Evolutionary conservation across 1,284 basidiomycete genomes (phyloP), one percentile per base, ranked within the genome.

Genomic region (Leccinum fuscescens): DNA sequence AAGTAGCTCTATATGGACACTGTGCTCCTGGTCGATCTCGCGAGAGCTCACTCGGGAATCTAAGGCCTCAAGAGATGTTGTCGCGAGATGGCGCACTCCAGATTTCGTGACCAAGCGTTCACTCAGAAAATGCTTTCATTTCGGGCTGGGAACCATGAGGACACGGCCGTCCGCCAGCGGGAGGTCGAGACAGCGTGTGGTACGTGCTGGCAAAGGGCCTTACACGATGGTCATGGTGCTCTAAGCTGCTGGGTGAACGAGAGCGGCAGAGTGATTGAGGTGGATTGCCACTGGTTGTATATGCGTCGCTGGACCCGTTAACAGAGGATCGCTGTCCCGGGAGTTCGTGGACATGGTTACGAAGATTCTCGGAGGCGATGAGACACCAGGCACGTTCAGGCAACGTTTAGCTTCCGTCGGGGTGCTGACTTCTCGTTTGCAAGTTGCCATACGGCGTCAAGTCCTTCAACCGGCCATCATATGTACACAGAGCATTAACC

Each of bases 201-300:
- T 76, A 74, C 57, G 67, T 85, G 14, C 73, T 88, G 49, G 75
- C 75, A 52, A 88, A 88, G 71, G 79, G 81, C 56, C 67, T 84
- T 1, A 78, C 82, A 6, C 86, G 87, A 22, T 88, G 67, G 78
- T 84, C 7, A 88, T 89, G 86, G 83, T 88, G 44, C 70, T 86
- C 27, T 29, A 29, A 29, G 79, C 88, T 55, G 85, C 84, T 2
- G 29, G 84, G 84, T 6, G 82, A 75, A 72, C 9, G 75, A 80
- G 55, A 86, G 84, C 58, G 87, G 88, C 67, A 63, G 63, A 12
- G 75, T 83, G 6, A 88, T 89, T 70, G 81, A 79, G 74, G 85
- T 85, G 60, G 58, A 17, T 35, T 68, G 46, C 39, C 56, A 27
- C 27, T 24, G n/a, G 17, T 27, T 33, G 52, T 27, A 29, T 53